phyloP scores from a whole-genome alignment of 2,329 filamentous ascomycete species.

The Volutella citrinella region DNA sequence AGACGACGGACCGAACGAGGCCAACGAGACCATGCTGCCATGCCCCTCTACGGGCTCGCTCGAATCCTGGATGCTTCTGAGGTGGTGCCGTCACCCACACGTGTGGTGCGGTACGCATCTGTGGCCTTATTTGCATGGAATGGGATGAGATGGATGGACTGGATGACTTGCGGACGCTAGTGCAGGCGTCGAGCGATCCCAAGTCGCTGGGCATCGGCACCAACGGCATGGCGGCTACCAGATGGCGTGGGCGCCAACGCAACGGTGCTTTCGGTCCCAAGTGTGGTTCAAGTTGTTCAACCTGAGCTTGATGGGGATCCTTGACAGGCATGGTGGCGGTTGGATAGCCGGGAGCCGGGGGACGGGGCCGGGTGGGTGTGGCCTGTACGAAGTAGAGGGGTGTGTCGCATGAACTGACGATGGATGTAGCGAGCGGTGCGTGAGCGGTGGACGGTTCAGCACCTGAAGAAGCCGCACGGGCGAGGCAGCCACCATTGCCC shows the following conservation, averaged over 20 bases:
- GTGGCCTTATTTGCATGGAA: slow-evolving; percentile 25
- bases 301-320: slow-evolving; percentile 19
- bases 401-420: neutral
- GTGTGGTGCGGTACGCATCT: slow-evolving; percentile 21
- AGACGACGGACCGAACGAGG: slow-evolving; percentile 21
- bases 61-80: slow-evolving; percentile 18
- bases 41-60: slow-evolving; percentile 16
- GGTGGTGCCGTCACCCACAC: slow-evolving; percentile 24
- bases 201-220: slow-evolving; percentile 21
- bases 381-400: neutral
- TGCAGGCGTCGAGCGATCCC: slow-evolving; percentile 22
- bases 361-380: slow-evolving; percentile 2
- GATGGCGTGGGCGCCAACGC: slow-evolving; percentile 21
- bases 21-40: slow-evolving; percentile 17
- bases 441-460: slow-evolving; percentile 21
- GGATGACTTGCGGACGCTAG: slow-evolving; percentile 28
- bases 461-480: slow-evolving; percentile 16
- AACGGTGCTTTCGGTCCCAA: slow-evolving; percentile 18
- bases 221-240: slow-evolving; percentile 23
- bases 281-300: slow-evolving; percentile 4
- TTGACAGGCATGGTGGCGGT: slow-evolving; percentile 1
- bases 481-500: slow-evolving; percentile 15
- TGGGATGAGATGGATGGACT: slow-evolving; percentile 17
- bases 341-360: slow-evolving; percentile 2
- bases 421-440: slow-evolving; percentile 1